These are phyloP conservation scores for Suillus hirtellus DNA, from an alignment of 768 basidiomycete genomes.

Conservation along the genomic window DNA sequence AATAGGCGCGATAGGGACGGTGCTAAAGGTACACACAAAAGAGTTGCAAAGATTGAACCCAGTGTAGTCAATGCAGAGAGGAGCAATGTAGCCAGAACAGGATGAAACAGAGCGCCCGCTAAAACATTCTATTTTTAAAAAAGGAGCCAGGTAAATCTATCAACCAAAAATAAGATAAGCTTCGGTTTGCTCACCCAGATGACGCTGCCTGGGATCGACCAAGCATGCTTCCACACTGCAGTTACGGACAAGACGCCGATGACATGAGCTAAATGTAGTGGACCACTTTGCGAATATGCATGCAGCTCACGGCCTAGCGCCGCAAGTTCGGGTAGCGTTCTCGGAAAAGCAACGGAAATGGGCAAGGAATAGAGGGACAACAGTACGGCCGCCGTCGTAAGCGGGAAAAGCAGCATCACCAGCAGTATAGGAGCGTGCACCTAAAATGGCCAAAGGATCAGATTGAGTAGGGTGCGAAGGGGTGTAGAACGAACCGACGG, in stretches of 20 bases:
- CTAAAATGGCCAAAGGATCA: constrained; percentile 27
- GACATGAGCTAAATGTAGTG: constrained; percentile 69
- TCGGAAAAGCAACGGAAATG: constrained; percentile 75
- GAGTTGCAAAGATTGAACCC: constrained; percentile 80
- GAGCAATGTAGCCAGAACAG: constrained; percentile 76
- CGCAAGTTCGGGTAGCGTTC: constrained; percentile 72
- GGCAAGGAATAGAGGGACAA: constrained; percentile 56
- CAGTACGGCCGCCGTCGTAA: constrained; percentile 60
- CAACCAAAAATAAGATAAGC: constrained; percentile 17
- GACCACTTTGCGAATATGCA: constrained; percentile 73
- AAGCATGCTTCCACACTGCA: constrained; percentile 94
- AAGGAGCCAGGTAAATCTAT: constrained; percentile 12
- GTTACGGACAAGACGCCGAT: constrained; percentile 79
- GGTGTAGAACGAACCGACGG: constrained; percentile 35
- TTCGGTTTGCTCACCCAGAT: constrained; percentile 63
- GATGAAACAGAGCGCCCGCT: constrained; percentile 83
- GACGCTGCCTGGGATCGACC: constrained; percentile 95
- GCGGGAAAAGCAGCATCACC: constrained; percentile 63
- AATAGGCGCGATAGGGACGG: constrained; percentile 81
- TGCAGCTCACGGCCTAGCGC: constrained; percentile 75
- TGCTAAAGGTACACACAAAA: constrained; percentile 80
- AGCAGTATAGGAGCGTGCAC: constrained; percentile 67
- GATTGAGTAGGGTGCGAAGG: constrained; percentile 12
- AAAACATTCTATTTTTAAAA: constrained; percentile 72
- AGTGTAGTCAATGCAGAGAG: constrained; percentile 84